Base-by-base conservation (phyloP, 306 rosid genomes). In the Astragalus glycyphyllos region DNA sequence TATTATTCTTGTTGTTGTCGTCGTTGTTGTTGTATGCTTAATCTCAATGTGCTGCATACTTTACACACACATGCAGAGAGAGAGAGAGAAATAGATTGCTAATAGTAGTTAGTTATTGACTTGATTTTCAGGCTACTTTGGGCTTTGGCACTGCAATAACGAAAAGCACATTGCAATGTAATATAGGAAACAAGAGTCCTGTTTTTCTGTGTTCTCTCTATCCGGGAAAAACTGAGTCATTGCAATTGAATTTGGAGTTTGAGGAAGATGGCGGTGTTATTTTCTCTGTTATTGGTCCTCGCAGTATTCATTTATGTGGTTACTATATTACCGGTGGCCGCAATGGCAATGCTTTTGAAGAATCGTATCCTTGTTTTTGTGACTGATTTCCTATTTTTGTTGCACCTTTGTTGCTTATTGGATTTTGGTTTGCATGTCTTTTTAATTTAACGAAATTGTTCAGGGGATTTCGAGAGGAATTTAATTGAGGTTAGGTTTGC, bases 241-340 rank as follows among this genome's bases (percentile, higher is more conserved):
- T 88, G 86, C 98, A 88, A 37, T 75, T 93, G 7, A 86, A 88
- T 71, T 69, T 93, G 87, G 98, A 93, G 77, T 77, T 90, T 17
- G 89, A 93, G 53, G 98, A 93, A 85, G 75, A 72, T 65, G 87
- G 80, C 42, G 80, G 90, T 6, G 96, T 93, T 46, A n/a, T 90
- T 68, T 87, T 93, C 84, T 90, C 96, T 0, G 97, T 87, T n/a
- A 34, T 93, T 69, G 97, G 98, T 26, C 94, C 92, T 69, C 88
- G 90, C 65, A 88, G 96, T 60, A 80, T 93, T 78, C 96, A 88
- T 69, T 85, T 93, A n/a, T 87, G 92, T 26, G 97, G 98, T 34
- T 86, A 82, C 53, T 88, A 82, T 79, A 64, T 89, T 5, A 68
- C 82, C 11, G 48, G 67, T 48, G 14, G 62, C n/a, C 79, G 40